Evolutionary conservation across 768 basidiomycete species (phyloP).

Genomic region (Mycena metata): DNA sequence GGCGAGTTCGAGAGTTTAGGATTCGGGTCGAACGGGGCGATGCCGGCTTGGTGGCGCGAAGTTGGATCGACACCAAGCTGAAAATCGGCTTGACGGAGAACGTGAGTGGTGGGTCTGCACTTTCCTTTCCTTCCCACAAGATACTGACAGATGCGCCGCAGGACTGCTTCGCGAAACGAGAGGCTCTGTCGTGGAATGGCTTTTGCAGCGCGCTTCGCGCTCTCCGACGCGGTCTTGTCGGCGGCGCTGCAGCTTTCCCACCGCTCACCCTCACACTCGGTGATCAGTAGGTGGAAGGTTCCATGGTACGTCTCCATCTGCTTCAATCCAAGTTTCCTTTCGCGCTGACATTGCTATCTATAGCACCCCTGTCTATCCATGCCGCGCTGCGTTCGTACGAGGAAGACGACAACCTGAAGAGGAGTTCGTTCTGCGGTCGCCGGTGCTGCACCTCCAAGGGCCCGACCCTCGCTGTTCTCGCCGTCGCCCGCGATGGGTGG

Average conservation of each 20-base stretch:
- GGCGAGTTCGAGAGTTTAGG: conserved; percentile 91
- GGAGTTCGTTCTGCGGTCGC: conserved; percentile 91
- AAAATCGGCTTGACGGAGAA: conserved; percentile 94
- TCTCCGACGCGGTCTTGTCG: conserved; percentile 80
- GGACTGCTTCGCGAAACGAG: conserved; percentile 79
- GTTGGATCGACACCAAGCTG: conserved; percentile 77
- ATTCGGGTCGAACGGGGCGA: conserved; percentile 67
- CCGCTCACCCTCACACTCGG: conserved; percentile 54
- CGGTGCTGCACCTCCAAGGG: conserved; percentile 55
- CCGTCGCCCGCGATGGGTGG: conserved; percentile 46
- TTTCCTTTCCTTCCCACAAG: conserved; percentile 5
- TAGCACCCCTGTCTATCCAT: no score
- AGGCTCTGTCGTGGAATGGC: conserved; percentile 91
- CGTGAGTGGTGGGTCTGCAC: conserved; percentile 68
- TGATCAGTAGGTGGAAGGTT: no score
- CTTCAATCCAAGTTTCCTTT: conserved; percentile 94
- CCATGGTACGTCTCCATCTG: no score
- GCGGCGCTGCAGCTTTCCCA: conserved; percentile 86
- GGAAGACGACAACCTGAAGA: conserved; percentile 86
- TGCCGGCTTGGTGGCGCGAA: conserved; percentile 47
- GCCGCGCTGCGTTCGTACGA: conserved; percentile 71
- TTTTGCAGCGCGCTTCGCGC: conserved; percentile 88
- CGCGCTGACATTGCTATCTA: no score
- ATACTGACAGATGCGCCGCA: conserved; percentile 44
- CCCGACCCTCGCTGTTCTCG: conserved; percentile 73